These are phyloP conservation scores for Picochlorum sp. DNA, from an alignment of 139 green algal genomes.

Conservation along the genomic window DNA sequence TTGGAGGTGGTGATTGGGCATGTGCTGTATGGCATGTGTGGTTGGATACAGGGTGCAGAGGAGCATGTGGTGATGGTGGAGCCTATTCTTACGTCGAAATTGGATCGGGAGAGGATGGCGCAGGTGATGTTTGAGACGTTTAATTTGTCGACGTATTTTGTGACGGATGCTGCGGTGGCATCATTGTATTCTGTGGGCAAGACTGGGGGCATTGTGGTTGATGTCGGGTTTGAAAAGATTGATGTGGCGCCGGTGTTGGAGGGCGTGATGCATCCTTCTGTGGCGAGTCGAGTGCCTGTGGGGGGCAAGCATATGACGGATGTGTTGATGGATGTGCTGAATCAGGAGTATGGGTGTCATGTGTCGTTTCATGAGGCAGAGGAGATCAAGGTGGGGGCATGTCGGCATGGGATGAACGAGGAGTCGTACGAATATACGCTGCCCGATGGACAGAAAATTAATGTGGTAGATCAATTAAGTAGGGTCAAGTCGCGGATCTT, in stretches of 20 bases:
- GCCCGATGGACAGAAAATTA: conserved; percentile 49
- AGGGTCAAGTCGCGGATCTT: no score
- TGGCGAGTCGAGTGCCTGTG: conserved; percentile 39
- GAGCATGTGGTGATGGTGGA: conserved; percentile 59
- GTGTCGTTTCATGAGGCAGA: conserved; percentile 7
- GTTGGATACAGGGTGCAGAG: conserved; percentile 61
- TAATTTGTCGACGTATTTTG: conserved; percentile 58
- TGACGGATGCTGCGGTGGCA: conserved; percentile 54
- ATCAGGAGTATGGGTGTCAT: not conserved
- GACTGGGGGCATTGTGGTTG: conserved; percentile 62
- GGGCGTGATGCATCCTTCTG: conserved; percentile 44
- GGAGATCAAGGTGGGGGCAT: conserved; percentile 2
- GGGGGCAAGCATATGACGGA: conserved; percentile 49
- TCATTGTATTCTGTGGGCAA: conserved; percentile 68
- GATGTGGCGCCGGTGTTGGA: conserved; percentile 72
- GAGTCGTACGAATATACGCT: conserved; percentile 28
- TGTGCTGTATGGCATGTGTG: conserved; percentile 57
- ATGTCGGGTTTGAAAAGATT: conserved; percentile 74
- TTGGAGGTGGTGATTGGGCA: conserved; percentile 64
- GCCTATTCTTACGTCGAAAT: conserved; percentile 46
- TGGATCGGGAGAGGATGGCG: conserved; percentile 59
- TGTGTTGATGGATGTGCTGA: conserved; percentile 27
- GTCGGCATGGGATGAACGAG: not conserved
- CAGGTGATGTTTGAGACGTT: conserved; percentile 76
- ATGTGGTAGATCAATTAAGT: not conserved